Evolutionary conservation across 345 rosid species (phyloP).

Genomic region (Hibiscus tridactylites): DNA sequence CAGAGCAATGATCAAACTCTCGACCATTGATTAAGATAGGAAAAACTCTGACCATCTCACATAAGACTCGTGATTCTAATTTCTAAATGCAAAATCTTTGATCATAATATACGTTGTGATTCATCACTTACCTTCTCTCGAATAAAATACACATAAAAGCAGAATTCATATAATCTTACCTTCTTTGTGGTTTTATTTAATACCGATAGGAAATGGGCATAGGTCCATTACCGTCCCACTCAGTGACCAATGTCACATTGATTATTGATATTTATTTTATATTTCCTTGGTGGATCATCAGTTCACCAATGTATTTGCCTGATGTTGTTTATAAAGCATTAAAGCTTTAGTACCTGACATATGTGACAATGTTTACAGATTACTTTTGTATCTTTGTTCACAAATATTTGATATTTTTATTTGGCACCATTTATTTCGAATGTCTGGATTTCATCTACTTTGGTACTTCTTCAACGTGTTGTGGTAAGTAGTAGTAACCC

Average conservation of each 20-base stretch:
- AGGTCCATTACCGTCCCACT: conserved; percentile 4
- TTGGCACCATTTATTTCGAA: not conserved
- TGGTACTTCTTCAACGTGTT: not conserved
- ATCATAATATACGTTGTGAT: not conserved
- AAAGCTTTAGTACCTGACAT: not conserved
- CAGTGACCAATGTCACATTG: not conserved
- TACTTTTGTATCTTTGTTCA: not conserved
- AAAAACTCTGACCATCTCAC: no score
- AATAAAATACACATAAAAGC: not conserved
- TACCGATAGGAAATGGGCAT: not conserved
- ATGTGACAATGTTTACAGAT: not conserved
- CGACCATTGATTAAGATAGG: no score
- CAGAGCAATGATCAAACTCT: no score
- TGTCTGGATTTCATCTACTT: not conserved
- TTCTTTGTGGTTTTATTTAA: conserved; percentile 20
- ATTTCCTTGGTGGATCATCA: not conserved
- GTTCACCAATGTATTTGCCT: not conserved
- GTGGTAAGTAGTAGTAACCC: not conserved
- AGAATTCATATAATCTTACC: conserved; percentile 7
- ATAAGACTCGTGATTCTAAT: no score
- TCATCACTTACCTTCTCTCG: not conserved
- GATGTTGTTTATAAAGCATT: not conserved
- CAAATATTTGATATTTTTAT: not conserved
- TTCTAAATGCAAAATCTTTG: no score
- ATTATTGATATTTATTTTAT: not conserved